Base-by-base conservation (phyloP, 345 rosid species). In the Citrus sp. region DNA sequence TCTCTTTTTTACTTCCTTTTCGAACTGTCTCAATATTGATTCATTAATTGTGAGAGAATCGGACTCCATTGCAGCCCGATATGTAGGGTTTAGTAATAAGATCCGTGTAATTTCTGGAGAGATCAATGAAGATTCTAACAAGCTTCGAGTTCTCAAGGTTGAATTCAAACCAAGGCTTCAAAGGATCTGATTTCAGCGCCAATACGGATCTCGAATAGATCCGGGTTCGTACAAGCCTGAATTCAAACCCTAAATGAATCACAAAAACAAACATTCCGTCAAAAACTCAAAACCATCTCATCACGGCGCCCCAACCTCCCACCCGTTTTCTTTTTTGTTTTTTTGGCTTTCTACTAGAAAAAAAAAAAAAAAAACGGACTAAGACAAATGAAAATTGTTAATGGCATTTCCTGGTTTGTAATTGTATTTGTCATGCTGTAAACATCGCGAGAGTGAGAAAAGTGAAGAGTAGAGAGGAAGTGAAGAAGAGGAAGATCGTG, bases 1-100 rank as follows among this genome's bases (percentile, higher is more conserved):
- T 78, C 97, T 77, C 81, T 94, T 95, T 75, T 94, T 94, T 24
- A 94, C 95, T 80, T 96, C 98, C 88, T 96, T 94, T 90, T 96
- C 98, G 7, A 94, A 90, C 25, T 85, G 90, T 2, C 97, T 81
- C 22, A 96, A 86, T 70, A 79, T 83, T 1, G 89, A 60, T 56
- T 96, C 97, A 14, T 96, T 94, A 2, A 96, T 86, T 24, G 91
- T 77, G 55, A 80, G 72, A 1, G 94, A 92, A 73, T 91, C 94
- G 0, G 92, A 88, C 30, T 89, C 92, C 4, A 84, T 85, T 5
- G 92, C 88, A 78, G 87, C 87, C 49, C 81, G 76, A 75, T 92
- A 92, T 0, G 87, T 40, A 0, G 97, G 97, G 97, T 59, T 96
- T 96, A 77, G 82, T 88, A 56, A 96, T 78, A 34, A 94, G 90